Percentiles rank a stretch among this genome's conserved stretches.
phyloP scores from a whole-genome alignment of 1,139 yeast species.

The Debaryomycetaceae sp. region DNA sequence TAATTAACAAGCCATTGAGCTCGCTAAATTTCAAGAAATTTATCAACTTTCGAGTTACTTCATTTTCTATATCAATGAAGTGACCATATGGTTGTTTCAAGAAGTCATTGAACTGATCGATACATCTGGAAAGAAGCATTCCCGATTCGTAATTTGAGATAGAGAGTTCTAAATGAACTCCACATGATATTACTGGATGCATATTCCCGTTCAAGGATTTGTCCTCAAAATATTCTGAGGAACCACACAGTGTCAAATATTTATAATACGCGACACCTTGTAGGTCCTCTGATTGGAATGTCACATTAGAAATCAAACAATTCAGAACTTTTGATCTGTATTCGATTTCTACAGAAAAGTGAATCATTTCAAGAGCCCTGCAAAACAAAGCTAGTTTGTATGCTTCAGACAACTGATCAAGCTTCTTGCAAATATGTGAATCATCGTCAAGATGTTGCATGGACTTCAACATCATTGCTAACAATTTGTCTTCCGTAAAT shows the following conservation, averaged over 20 bases:
- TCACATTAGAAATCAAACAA: neutral
- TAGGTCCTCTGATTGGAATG: neutral
- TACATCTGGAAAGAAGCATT: neutral
- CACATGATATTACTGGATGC: neutral
- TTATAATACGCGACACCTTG: neutral
- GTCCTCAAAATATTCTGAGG: no score
- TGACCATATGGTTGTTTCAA: neutral
- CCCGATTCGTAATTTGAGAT: neutral
- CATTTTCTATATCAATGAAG: slow-evolving; percentile 18
- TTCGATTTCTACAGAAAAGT: neutral
- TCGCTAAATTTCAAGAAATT: slow-evolving; percentile 36
- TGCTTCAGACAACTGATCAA: neutral
- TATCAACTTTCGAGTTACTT: slow-evolving; percentile 27
- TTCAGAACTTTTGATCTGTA: neutral
- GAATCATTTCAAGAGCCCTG: neutral
- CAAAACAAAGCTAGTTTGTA: neutral
- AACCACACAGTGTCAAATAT: neutral
- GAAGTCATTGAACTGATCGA: neutral
- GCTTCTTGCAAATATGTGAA: neutral
- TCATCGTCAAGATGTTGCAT: neutral
- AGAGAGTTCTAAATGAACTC: neutral
- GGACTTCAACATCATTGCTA: neutral
- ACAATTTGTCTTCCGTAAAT: neutral
- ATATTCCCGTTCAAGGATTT: no score
- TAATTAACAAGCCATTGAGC: slow-evolving; percentile 23